Base-by-base conservation (phyloP, 2,329 filamentous ascomycete species). In the Colletotrichum trifolii region DNA sequence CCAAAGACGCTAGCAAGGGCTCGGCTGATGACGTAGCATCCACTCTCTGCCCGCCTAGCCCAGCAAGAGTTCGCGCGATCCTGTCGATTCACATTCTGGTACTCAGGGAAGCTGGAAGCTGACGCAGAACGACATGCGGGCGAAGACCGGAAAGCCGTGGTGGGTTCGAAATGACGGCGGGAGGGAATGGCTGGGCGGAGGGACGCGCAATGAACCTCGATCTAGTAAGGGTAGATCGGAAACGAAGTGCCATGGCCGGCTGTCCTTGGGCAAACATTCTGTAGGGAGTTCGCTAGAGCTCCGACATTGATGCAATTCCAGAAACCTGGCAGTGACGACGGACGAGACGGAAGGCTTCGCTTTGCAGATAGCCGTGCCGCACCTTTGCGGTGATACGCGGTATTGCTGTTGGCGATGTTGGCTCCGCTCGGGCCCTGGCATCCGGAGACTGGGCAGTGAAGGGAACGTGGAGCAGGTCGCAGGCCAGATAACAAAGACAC, bases 201-300 rank as follows among this genome's bases (percentile, higher is more conserved):
- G 60, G 64, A 64, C 64, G 60, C 64, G 60, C 60, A 66, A 59
- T 64, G 49, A 54, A 54, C 33, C 54, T 60, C 49, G 64, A 66
- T 60, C 17, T 15, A 35, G 46, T 15, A 64, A 64, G 53, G 42
- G 58, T 47, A 50, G 56, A 66, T 66, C 48, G 48, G 38, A 54
- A 54, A 49, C 47, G 58, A 56, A 15, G 36, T 45, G 50, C 50
- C 58, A 52, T 47, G 46, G 42, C 3, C 25, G 25, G 25, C 25
- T 25, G 25, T 25, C 25, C 25, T 25, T 25, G 25, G 25, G 25
- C 25, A 25, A 25, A 25, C 35, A 11, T 54, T 34, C 49, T 43
- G 36, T 12, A 25, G 53, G 59, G 50, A 39, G 57, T 33, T 57
- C n/a, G 54, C 45, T 39, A 33, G 35, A 43, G 13, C 12, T 34